Evolutionary conservation across 2,329 filamentous ascomycete species (phyloP), one percentile per base, ranked within the genome.

Genomic region (Boeremia exigua): DNA sequence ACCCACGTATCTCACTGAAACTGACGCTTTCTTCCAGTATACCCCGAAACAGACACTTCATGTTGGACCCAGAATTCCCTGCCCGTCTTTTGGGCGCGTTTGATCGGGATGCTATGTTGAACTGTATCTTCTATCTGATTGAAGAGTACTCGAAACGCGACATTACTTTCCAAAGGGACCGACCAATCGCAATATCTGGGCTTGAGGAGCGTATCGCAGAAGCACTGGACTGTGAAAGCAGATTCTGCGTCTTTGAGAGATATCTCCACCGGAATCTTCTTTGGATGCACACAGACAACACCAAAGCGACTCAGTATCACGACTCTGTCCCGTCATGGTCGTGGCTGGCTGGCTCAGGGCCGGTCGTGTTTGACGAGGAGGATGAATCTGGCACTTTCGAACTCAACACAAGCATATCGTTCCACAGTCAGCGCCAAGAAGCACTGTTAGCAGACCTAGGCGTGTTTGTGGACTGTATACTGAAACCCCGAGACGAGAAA

Each of bases 261-360:
- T 59, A 53, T 33, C 58, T 64, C 27, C 58, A 61, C 36, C 54
- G 60, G 30, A 55, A 56, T 33, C 57, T 67, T n/a, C 52, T 65
- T 3, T 67, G 61, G 36, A 36, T 36, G 62, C 44, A 56, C 23
- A 15, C 48, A n/a, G 48, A 46, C 3, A 48, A 60, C 11, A 27
- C 10, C 19, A 42, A 11, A 2, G 47, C 49, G 25, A 48, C 58
- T 19, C 19, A 58, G 40, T 29, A 36, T 8, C 63, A 65, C 33
- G n/a, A 0, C 19, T 54, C 60, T 30, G 36, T 65, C 38, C 63
- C 60, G 28, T 65, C 60, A 10, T 66, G 65, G 65, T 56, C 50
- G 32, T 65, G 55, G 55, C 51, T 61, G 48, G 45, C 59, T 29
- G 51, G 48, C 36, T 39, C 39, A 27, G 34, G 48, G 29, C 45